Evolutionary conservation across 106 monocot genomes (phyloP).

Genomic region (Xerophyta viscosa): DNA sequence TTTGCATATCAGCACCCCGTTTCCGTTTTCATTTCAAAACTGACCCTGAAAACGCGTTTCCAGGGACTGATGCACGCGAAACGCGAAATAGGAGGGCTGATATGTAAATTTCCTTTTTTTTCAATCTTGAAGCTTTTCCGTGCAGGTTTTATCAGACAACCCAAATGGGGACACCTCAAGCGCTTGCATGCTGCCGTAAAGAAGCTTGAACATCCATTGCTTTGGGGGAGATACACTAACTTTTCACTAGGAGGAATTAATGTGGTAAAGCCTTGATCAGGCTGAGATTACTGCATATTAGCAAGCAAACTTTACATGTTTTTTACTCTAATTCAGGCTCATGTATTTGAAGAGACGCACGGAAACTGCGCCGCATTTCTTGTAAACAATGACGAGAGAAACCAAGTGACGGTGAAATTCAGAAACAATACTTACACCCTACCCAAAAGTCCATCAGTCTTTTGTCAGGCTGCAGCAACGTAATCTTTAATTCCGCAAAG

Average conservation of each 20-base stretch:
- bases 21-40: too few relatives aligned
- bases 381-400: conserved; percentile 35
- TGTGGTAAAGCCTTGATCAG: conserved; percentile 42
- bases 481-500: conserved; percentile 65
- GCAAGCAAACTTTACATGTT: background rate
- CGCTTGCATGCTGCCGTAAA: conserved; percentile 71
- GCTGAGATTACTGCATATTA: too few relatives aligned
- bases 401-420: conserved; percentile 32
- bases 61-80: too few relatives aligned
- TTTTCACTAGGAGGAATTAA: conserved; percentile 36
- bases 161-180: conserved; percentile 83
- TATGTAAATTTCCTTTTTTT: background rate
- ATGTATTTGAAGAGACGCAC: conserved; percentile 45
- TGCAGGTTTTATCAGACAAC: conserved; percentile 64
- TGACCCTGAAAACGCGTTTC: too few relatives aligned
- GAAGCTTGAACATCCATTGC: conserved; percentile 34
- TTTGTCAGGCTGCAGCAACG: conserved; percentile 51
- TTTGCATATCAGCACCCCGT: too few relatives aligned
- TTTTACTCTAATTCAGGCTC: conserved; percentile 33
- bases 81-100: too few relatives aligned
- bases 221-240: conserved; percentile 44
- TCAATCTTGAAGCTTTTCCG: background rate
- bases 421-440: conserved; percentile 30
- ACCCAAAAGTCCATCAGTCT: conserved; percentile 64
- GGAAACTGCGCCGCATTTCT: conserved; percentile 73